Percentiles rank a stretch among this genome's conserved stretches.
Conservation (phyloP, 108 stramenopile species). For the Nitzschia sp. region DNA sequence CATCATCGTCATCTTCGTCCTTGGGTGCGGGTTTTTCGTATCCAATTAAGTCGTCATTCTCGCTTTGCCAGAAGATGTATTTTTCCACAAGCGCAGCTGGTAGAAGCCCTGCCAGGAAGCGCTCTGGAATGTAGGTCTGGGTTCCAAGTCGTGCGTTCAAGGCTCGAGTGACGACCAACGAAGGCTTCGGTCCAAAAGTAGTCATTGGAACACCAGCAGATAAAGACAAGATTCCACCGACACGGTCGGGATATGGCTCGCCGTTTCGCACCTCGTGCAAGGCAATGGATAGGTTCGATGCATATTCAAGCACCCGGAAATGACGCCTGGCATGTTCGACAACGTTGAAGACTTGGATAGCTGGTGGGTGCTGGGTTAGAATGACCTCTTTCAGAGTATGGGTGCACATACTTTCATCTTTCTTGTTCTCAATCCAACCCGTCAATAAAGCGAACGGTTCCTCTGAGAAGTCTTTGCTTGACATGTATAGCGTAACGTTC, state of each 20-base stretch:
- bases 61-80: constrained; percentile 97
- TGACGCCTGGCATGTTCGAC: constrained; percentile 95
- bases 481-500: constrained; percentile 85
- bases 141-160: constrained; percentile 81
- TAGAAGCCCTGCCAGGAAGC: constrained; percentile 90
- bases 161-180: constrained; percentile 86
- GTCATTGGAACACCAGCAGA: constrained; percentile 91
- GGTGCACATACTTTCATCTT: constrained; percentile 45
- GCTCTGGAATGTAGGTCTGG: constrained; percentile 83
- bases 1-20: constrained; percentile 59
- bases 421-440: constrained; percentile 89
- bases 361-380: constrained; percentile 91
- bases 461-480: constrained; percentile 73
- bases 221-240: constrained; percentile 81
- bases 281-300: constrained; percentile 88
- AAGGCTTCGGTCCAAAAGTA: constrained; percentile 71
- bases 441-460: constrained; percentile 84
- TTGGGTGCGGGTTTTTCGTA: constrained; percentile 58
- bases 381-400: constrained; percentile 96
- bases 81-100: constrained; percentile 92
- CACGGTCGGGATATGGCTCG: constrained; percentile 89
- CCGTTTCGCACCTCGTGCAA: constrained; percentile 87
- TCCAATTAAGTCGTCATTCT: constrained; percentile 89
- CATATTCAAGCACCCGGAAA: constrained; percentile 91
- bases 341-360: constrained; percentile 93